These are phyloP conservation scores for Viola pubescens DNA, from an alignment of 441 rosid genomes.

Conservation along the genomic window DNA sequence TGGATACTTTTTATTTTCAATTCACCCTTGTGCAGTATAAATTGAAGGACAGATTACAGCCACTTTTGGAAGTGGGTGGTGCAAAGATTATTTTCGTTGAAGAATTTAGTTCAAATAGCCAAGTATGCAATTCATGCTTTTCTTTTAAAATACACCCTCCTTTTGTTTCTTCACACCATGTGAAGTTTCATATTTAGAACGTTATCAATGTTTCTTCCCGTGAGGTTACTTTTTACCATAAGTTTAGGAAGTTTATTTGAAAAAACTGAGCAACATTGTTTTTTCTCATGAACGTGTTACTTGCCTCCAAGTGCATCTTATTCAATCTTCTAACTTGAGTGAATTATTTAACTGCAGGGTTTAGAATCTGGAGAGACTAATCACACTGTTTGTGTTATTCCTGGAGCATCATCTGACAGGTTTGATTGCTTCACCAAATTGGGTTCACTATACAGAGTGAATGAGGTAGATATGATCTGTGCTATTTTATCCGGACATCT, in stretches of 20 bases:
- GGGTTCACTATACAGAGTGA: slow-evolving; percentile 47
- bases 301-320: background rate
- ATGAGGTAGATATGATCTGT: slow-evolving; percentile 59
- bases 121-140: slow-evolving; percentile 38
- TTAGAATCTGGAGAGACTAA: slow-evolving; percentile 38
- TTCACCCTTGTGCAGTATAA: slow-evolving; percentile 45
- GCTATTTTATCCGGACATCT: slow-evolving; percentile 69
- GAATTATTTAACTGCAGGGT: slow-evolving; percentile 34
- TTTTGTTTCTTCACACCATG: background rate
- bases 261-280: background rate
- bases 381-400: slow-evolving; percentile 46
- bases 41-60: slow-evolving; percentile 44
- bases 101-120: slow-evolving; percentile 56
- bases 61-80: slow-evolving; percentile 47
- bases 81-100: slow-evolving; percentile 46
- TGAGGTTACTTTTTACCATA: too few species aligned
- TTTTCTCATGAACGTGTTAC: background rate
- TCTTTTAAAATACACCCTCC: background rate
- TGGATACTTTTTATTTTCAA: slow-evolving; percentile 6
- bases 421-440: slow-evolving; percentile 41
- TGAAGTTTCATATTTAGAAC: too few species aligned
- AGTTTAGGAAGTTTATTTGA: too few species aligned
- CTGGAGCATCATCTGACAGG: slow-evolving; percentile 46
- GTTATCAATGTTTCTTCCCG: background rate
- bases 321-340: slow-evolving; percentile 10